Conservation (phyloP, 495 filamentous ascomycete species). For the Ramalina intermedia region DNA sequence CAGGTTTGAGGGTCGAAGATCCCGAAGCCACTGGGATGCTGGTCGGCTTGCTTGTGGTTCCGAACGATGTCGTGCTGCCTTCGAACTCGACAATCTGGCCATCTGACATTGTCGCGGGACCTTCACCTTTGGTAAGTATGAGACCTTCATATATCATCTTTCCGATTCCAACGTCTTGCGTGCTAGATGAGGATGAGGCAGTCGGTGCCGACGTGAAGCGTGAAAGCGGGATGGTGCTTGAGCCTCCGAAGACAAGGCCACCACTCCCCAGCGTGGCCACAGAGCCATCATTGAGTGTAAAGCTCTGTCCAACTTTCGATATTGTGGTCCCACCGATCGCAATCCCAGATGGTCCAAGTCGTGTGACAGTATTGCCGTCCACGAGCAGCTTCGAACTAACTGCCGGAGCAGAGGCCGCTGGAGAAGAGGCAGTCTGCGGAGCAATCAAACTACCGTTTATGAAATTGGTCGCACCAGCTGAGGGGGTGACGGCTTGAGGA, state of each 20-base stretch:
- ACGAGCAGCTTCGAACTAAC: too few species aligned
- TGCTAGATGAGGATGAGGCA: too few species aligned
- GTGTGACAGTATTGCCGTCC: neutral
- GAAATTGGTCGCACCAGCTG: too few species aligned
- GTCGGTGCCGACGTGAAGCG: too few species aligned
- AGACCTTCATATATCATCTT: too few species aligned
- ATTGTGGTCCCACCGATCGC: neutral
- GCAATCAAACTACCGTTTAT: neutral
- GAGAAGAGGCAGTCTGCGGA: neutral
- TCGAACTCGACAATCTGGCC: too few species aligned
- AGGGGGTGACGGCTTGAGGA: too few species aligned
- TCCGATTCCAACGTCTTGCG: too few species aligned
- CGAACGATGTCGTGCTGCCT: neutral
- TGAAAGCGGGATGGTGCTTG: too few species aligned
- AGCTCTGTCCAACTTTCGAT: neutral
- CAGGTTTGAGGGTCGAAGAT: neutral
- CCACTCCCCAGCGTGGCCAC: neutral
- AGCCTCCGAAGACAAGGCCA: neutral
- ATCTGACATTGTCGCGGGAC: too few species aligned
- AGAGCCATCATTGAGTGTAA: neutral
- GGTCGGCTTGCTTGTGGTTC: neutral
- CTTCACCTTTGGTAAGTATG: too few species aligned
- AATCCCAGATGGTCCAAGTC: neutral
- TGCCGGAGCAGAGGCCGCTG: neutral
- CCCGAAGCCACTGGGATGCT: neutral